Evolutionary conservation across 768 basidiomycete species (phyloP).

Genomic region (Leccinum disarticulatum): DNA sequence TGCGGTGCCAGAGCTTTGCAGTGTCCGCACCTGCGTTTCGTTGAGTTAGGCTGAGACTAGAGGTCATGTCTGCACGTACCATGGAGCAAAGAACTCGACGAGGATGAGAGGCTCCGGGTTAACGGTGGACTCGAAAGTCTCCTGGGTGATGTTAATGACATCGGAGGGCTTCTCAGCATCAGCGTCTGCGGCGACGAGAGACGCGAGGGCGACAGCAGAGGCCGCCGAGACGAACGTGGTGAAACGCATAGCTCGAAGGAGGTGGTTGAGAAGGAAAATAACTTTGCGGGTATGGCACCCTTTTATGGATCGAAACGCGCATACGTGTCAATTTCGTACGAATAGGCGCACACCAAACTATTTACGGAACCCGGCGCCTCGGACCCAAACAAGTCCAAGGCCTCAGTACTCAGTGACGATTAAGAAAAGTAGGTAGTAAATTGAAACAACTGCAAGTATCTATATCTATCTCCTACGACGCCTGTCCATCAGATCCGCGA

Average conservation of each 20-base stretch:
- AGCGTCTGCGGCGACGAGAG: conserved; percentile 50
- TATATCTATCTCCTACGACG: background rate
- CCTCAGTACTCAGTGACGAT: background rate
- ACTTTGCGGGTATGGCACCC: background rate
- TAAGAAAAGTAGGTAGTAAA: background rate
- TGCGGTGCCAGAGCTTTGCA: conserved; percentile 95
- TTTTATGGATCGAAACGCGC: conserved; percentile 27
- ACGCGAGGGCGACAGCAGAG: conserved; percentile 53
- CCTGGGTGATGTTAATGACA: conserved; percentile 72
- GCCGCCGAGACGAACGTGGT: conserved; percentile 47
- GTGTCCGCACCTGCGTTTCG: conserved; percentile 77
- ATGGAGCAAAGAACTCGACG: conserved; percentile 95
- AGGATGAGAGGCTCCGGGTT: conserved; percentile 71
- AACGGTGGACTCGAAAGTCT: conserved; percentile 67
- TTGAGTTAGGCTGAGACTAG: background rate
- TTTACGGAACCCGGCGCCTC: background rate
- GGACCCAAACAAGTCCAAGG: background rate
- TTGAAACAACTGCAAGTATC: background rate
- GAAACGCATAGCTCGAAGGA: conserved; percentile 60
- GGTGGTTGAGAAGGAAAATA: conserved; percentile 15
- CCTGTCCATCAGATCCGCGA: conserved; percentile 28
- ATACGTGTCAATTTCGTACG: conserved; percentile 31
- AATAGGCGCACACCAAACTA: background rate
- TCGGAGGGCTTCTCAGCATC: conserved; percentile 55
- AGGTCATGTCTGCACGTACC: conserved; percentile 39